Conservation (phyloP, 768 basidiomycete species). For the Paxillus ammoniavirescens region DNA sequence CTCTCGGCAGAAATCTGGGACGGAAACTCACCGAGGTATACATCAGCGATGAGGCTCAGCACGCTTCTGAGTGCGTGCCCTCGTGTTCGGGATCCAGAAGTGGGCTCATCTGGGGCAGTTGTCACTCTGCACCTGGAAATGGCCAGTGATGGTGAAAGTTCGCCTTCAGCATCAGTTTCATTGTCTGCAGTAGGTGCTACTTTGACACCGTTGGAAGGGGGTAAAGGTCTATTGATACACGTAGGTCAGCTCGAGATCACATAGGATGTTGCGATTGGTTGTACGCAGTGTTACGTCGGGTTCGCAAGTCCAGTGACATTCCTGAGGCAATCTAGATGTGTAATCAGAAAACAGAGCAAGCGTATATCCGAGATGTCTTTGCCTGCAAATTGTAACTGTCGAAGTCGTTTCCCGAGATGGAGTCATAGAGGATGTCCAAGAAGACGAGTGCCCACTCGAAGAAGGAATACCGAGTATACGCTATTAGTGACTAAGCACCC, state of each 20-base stretch:
- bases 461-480: slow-evolving; percentile 83
- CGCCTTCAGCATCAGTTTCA: slow-evolving; percentile 1
- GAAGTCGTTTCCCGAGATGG: slow-evolving; percentile 62
- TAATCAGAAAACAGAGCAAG: not conserved
- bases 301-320: slow-evolving; percentile 22
- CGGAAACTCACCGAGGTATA: slow-evolving; percentile 52
- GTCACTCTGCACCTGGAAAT: not conserved
- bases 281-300: slow-evolving; percentile 41
- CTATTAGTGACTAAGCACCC: slow-evolving; percentile 36
- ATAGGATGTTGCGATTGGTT: slow-evolving; percentile 41
- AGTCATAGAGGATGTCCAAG: slow-evolving; percentile 72
- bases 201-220: slow-evolving; percentile 8
- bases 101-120: not conserved
- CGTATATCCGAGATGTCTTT: slow-evolving; percentile 8
- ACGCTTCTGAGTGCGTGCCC: slow-evolving; percentile 9
- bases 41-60: slow-evolving; percentile 40
- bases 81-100: not conserved
- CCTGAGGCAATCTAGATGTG: slow-evolving; percentile 24
- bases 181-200: not conserved
- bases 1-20: not conserved
- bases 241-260: slow-evolving; percentile 23
- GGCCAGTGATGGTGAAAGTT: not conserved
- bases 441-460: slow-evolving; percentile 86
- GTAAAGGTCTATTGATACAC: slow-evolving; percentile 18
- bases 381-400: slow-evolving; percentile 53